Evolutionary conservation across 306 rosid species (phyloP).

Genomic region (Corylus americana): DNA sequence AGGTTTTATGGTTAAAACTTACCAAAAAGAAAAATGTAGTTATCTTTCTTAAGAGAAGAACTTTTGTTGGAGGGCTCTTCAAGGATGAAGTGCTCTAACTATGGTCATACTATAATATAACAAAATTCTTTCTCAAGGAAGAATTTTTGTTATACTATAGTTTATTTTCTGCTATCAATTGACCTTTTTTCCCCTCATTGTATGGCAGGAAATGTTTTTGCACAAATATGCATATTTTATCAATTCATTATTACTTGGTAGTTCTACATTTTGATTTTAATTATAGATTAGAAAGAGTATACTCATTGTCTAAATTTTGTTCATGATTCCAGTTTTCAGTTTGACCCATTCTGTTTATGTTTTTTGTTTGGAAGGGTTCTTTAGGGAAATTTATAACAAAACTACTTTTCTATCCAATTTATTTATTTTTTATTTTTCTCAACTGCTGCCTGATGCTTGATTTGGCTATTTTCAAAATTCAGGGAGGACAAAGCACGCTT

Average conservation of each 20-base stretch:
- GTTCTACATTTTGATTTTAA: background rate
- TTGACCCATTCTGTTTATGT: background rate
- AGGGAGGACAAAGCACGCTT: conserved; percentile 92
- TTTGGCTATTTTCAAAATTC: conserved; percentile 39
- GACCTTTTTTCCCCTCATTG: background rate
- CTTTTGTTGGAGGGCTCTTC: background rate
- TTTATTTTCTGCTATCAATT: background rate
- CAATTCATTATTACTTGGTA: background rate
- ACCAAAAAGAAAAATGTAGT: background rate
- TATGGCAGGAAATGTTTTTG: background rate
- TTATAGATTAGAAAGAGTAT: background rate
- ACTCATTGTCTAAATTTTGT: background rate
- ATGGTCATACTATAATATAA: too few relatives aligned
- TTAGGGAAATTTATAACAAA: background rate
- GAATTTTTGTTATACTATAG: background rate
- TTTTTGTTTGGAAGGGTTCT: background rate
- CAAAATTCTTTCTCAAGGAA: too few relatives aligned
- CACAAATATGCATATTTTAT: background rate
- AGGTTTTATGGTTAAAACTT: background rate
- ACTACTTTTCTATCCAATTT: background rate
- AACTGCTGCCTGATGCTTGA: conserved; percentile 23
- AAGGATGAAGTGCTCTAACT: background rate
- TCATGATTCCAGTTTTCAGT: background rate
- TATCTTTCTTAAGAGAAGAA: background rate
- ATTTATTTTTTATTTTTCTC: conserved; percentile 11